These are phyloP conservation scores for Talaromyces marneffei DNA, from an alignment of 2,329 filamentous ascomycete species.

Conservation along the genomic window DNA sequence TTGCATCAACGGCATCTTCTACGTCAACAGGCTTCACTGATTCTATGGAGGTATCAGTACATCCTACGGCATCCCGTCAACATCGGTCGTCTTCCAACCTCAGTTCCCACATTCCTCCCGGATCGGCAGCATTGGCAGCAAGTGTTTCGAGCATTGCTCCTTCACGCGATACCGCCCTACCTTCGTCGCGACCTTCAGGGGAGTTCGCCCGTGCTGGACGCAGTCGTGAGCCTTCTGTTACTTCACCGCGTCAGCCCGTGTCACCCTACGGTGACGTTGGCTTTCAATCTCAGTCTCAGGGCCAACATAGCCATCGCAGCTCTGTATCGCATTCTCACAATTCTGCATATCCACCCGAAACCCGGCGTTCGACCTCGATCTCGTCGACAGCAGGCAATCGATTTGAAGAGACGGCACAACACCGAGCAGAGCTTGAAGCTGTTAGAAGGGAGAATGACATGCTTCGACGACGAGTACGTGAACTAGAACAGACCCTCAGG, in stretches of 20 bases:
- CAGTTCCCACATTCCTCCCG: conserved; percentile 39
- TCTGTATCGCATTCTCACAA: conserved; percentile 19
- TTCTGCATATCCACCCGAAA: conserved; percentile 20
- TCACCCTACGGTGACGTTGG: conserved; percentile 28
- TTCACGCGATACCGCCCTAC: conserved; percentile 33
- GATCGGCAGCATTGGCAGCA: conserved; percentile 30
- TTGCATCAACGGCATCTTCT: conserved; percentile 56
- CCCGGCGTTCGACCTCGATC: conserved; percentile 26
- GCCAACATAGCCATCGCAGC: conserved; percentile 17
- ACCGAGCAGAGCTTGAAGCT: conserved; percentile 40
- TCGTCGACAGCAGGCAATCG: conserved; percentile 23
- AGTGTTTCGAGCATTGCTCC: conserved; percentile 41
- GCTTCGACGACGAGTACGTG: conserved; percentile 40
- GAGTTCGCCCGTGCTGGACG: conserved; percentile 27
- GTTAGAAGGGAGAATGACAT: conserved; percentile 44
- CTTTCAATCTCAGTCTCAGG: conserved; percentile 20
- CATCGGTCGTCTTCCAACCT: conserved; percentile 54
- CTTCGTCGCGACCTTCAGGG: conserved; percentile 24
- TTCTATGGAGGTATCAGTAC: conserved; percentile 42
- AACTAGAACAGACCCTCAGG: conserved; percentile 37
- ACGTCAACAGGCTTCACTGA: conserved; percentile 49
- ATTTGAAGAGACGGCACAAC: conserved; percentile 39
- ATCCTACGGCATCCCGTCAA: conserved; percentile 50
- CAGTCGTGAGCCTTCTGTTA: conserved; percentile 41
- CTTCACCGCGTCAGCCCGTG: conserved; percentile 32